Evolutionary conservation across 768 basidiomycete species (phyloP), one percentile per base, ranked within the genome.

Genomic region (Pholiota conissans): DNA sequence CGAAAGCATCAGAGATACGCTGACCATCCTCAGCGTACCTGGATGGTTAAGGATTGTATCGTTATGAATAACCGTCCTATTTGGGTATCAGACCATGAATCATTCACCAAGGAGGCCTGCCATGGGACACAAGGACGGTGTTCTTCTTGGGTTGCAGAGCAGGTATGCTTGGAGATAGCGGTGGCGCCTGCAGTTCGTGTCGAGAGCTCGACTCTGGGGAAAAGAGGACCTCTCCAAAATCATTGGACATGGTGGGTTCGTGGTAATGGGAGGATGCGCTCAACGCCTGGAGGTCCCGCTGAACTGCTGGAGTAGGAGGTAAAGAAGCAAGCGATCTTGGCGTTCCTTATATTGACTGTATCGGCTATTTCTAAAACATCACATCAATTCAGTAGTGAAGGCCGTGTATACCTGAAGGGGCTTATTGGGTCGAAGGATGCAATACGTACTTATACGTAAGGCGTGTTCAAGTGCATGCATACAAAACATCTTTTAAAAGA

Each of bases 21-120:
- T 81, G 74, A 0, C 92, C 92, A 61, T 91, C 84, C 68, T 87
- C 84, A 28, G 82, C 83, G 69, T 94, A 94, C 91, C 91, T 92
- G 54, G 22, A 42, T 10, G 29, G 28, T 18, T 14, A 22, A 6
- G 35, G n/a, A 35, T 18, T 18, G 20, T 22, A 30, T 16, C 16
- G 34, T 28, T 2, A 39, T 39, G 24, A 48, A 40, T 61, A 39
- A 16, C 39, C 28, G 58, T 52, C 2, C 27, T 40, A 47, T 56
- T 27, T 42, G 42, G 34, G 28, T 34, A 39, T 22, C 10, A 39
- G 32, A 56, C 48, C 47, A 56, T 37, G 49, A 32, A 30, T 35
- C 55, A 45, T 65, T 61, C 71, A 92, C 91, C 91, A 93, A 65
- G 92, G 91, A 48, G 90, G 90, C 47, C 92, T 81, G 49, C 92